Evolutionary conservation across 2,329 filamentous ascomycete species (phyloP).

Genomic region (Colletotrichum sublineola): DNA sequence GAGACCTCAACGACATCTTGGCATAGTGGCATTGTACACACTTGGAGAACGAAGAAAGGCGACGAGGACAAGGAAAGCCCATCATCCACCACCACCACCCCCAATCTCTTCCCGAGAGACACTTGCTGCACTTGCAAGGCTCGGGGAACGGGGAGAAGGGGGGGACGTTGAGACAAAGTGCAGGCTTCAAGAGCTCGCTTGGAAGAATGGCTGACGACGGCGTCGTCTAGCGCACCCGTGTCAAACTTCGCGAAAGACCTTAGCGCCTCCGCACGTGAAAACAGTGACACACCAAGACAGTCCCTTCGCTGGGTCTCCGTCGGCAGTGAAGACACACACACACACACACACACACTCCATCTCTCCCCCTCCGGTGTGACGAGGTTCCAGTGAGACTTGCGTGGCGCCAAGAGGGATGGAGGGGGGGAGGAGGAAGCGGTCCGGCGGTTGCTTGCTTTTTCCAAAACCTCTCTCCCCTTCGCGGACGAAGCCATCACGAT

Average conservation of each 20-base stretch:
- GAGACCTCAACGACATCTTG: constrained; percentile 31
- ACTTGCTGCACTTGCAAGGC: constrained; percentile 27
- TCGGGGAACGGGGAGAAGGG: constrained; percentile 15
- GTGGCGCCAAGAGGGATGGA: constrained; percentile 16
- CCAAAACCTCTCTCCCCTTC: neutral
- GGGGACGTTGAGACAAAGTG: constrained; percentile 38
- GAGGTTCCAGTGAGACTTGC: constrained; percentile 12
- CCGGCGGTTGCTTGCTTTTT: constrained; percentile 39
- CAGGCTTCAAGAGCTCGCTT: constrained; percentile 37
- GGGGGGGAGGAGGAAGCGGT: neutral
- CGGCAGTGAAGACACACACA: constrained; percentile 7
- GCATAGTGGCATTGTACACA: constrained; percentile 14
- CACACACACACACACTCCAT: neutral
- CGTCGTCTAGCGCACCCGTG: constrained; percentile 39
- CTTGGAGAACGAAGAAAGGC: constrained; percentile 7
- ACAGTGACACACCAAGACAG: constrained; percentile 7
- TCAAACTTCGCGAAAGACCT: constrained; percentile 34
- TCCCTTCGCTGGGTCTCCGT: constrained; percentile 2
- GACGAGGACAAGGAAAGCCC: neutral
- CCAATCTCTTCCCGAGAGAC: neutral
- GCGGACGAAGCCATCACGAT: constrained; percentile 28
- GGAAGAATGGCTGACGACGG: constrained; percentile 33
- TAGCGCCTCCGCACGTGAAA: constrained; percentile 33
- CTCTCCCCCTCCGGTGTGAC: constrained; percentile 5
- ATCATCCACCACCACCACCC: neutral